Conservation (phyloP, 257 asterid species). For the Scutellaria barbata region DNA sequence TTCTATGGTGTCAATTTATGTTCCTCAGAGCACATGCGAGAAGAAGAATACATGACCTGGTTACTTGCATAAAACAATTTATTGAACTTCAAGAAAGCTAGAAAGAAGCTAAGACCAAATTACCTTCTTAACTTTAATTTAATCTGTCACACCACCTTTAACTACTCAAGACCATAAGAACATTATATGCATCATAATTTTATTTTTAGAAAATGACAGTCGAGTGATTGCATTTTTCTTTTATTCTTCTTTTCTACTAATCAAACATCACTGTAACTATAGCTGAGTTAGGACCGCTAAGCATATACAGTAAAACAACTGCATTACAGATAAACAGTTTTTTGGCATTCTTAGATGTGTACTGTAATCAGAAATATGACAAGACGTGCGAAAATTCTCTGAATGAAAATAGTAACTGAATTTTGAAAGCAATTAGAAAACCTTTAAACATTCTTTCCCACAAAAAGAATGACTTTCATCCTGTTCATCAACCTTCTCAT, state of each 20-base stretch:
- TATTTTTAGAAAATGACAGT: slow-evolving; percentile 16
- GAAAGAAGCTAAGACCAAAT: background rate
- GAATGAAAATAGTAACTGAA: slow-evolving; percentile 20
- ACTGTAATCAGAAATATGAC: slow-evolving; percentile 12
- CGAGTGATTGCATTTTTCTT: background rate
- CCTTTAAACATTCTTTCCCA: slow-evolving; percentile 82
- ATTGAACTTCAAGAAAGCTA: background rate
- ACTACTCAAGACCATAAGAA: background rate
- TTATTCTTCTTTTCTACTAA: slow-evolving; percentile 18
- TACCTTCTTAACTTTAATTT: background rate
- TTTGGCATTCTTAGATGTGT: slow-evolving; percentile 1
- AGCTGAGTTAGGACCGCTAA: background rate
- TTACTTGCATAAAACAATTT: background rate
- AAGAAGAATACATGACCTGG: background rate
- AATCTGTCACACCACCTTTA: background rate
- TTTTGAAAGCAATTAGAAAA: slow-evolving; percentile 33
- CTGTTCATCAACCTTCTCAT: slow-evolving; percentile 46
- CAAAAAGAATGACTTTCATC: slow-evolving; percentile 59
- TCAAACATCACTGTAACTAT: background rate
- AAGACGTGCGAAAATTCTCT: background rate
- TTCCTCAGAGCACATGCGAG: slow-evolving; percentile 8
- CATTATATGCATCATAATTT: slow-evolving; percentile 8
- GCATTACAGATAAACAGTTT: slow-evolving; percentile 1
- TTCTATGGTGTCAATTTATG: background rate
- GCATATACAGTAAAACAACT: background rate